Evolutionary conservation across 192 early-diverging fungal species (phyloP), one percentile per base, ranked within the genome.

Genomic region (Backusella australiensis): DNA sequence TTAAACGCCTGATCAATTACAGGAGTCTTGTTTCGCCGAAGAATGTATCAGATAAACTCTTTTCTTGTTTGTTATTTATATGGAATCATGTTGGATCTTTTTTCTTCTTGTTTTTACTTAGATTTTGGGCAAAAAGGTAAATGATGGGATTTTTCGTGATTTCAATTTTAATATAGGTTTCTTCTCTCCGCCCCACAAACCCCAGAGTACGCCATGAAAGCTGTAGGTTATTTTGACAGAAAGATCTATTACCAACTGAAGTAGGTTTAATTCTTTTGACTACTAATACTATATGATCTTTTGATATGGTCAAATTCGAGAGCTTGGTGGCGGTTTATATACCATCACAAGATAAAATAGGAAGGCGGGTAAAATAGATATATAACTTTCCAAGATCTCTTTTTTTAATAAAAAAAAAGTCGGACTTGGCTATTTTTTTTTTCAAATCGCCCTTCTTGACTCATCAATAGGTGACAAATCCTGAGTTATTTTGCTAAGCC

Each of bases 121-220:
- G 12, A 63, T 29, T 26, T 11, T 63, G 56, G 56, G 9, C 23
- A 63, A 32, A 32, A 32, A 29, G 12, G 11, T 23, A 14, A 29
- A 4, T 29, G 3, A 29, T 14, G 56, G 21, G 11, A n/a, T 9
- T 29, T 26, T 26, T 63, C 56, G 56, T 63, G 23, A 63, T 63
- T 63, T 29, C 56, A 63, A 63, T 63, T 63, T 63, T 63, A 29
- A 29, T 63, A 59, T 14, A 29, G 12, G 11, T 63, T 7, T 29
- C 56, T 63, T 63, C 56, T 63, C 56, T 63, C 56, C 56, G 56
- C 56, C 56, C 56, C 56, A n/a, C 23, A 63, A 63, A 63, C 26
- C 8, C 56, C 26, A 63, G 21, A 29, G 2, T 29, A 11, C 56
- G 8, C 29, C 23, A 29, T 63, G 12, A 29, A 63, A 63, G n/a